Evolutionary conservation across 179 eudicot genomes (phyloP), one percentile per base, ranked within the genome.

Genomic region (Heliamphora pulchella): DNA sequence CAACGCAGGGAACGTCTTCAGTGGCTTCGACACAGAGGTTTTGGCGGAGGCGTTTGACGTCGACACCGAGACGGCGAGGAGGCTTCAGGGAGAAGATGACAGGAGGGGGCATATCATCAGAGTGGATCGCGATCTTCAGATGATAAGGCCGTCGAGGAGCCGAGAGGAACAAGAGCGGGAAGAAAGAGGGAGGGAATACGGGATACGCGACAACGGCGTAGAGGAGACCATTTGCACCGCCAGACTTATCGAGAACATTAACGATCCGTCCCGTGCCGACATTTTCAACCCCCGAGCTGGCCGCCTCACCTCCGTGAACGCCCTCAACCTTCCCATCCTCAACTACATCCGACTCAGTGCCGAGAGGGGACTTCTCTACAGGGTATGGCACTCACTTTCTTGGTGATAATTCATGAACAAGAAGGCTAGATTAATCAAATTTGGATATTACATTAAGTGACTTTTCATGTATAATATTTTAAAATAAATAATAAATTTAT

Each of bases 241-340:
- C 11, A 85, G 86, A 77, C 48, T 89, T 8, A 69, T 71, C 11
- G 79, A 86, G 84, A 91, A 90, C 86, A 84, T 91, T 48, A 83
- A 91, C 66, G 85, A 87, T 6, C 89, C 93, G 0, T 68, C 83
- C 6, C 80, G 88, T 0, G 92, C 94, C 0, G 94, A 91, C 61
- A 8, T 92, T n/a, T 92, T 77, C 81, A 88, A 87, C 78, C 93
- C 93, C 9, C 87, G 83, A 51, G 94, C 92, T 4, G 97, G 97
- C 1, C 83, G 93, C 15, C 76, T 88, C 57, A 70, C 86, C 55
- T 80, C 88, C 68, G 68, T 89, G 55, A 91, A 89, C 79, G 84
- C 89, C 90, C 81, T 63, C 75, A 88, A 84, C 63, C 87, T 92
- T 39, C 95, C 97, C 17, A 83, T 91, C 57, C 92, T 92, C 80